Base-by-base conservation (phyloP, 495 filamentous ascomycete species). In the Bacidia gigantensis region DNA sequence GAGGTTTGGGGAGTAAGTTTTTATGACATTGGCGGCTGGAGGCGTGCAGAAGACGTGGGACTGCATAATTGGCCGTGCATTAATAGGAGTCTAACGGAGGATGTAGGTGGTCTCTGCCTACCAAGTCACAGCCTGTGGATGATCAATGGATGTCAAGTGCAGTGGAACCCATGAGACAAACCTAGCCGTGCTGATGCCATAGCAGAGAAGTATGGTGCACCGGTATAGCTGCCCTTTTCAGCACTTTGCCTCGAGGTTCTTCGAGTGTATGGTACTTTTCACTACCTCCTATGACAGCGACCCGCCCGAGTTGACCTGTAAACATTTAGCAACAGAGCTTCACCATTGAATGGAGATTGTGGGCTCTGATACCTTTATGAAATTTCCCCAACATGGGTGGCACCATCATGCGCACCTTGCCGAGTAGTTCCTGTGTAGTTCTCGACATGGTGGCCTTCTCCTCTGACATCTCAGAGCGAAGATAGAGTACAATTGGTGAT, bases 21-120 rank as follows among this genome's bases (percentile, higher is more conserved):
- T 98, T 62, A 98, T 93, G 42, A 96, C 90, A 39, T 78, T 73
- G 53, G 82, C 85, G 44, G 93, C 93, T 55, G 79, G 81, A 23
- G 83, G 86, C 57, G 94, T 92, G 71, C 92, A 98, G 65, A 98
- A 89, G 51, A 98, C 84, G 70, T 98, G 93, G 63, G 86, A 92
- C 88, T 95, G 60, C 46, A 53, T 52, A 26, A 50, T 55, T 35
- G 14, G 29, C 7, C 52, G 18, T 44, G 14, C 49, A 25, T 45
- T 35, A 24, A 43, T 41, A 50, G 52, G 22, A 39, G 20, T n/a
- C 40, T 24, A 10, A 48, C 26, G 40, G 25, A 42, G 46, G 60
- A 18, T 12, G 21, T 26, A 11, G 49, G 49, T 26, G 42, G 47
- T 40, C n/a, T 45, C 42, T 20, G 47, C 68, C 18, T 72, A 87